Evolutionary conservation across 169 alveolate species (phyloP), one percentile per base, ranked within the genome.

Genomic region (Plasmodium cynomolgi): DNA sequence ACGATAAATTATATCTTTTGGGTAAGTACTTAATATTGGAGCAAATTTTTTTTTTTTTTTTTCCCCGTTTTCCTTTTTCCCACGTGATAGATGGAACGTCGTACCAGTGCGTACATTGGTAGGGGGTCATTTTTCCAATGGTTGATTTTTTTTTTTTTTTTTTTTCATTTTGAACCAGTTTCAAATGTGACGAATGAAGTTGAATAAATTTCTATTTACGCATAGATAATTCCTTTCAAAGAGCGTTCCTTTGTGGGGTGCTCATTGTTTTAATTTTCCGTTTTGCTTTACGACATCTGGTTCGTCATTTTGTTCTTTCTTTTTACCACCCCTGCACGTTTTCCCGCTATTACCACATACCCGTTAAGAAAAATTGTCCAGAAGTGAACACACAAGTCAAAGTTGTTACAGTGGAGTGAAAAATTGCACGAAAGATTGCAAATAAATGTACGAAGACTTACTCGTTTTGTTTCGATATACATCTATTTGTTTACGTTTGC

Each of bases 281-380:
- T 62, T 62, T 62, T 20, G 33, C 34, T 6, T 62, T 62, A 11
- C 77, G 17, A 23, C 34, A 62, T 62, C 34, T 62, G 34, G 77
- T 62, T 62, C 17, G 77, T 62, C 77, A 62, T 62, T 62, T 62
- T 62, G 77, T 62, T 62, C 17, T 62, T 62, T 62, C 77, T 62
- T 62, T 62, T 62, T 62, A 62, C 77, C 77, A 20, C 34, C 9
- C 13, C 77, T 26, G 17, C 77, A 20, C 34, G 34, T 62, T 23
- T 62, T 20, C 13, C 34, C 77, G 15, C 34, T 62, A 23, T 62
- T 62, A 62, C 77, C 34, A 23, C 77, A 62, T 26, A 62, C 7
- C 29, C 34, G 77, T 62, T 62, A 62, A 62, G 77, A 17, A 20
- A 62, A 62, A 62, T 62, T 62, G 34, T 23, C 77, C 77, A 7